Evolutionary conservation across 495 filamentous ascomycete genomes (phyloP), one percentile per base, ranked within the genome.

Genomic region (Aspergillus biplanus): DNA sequence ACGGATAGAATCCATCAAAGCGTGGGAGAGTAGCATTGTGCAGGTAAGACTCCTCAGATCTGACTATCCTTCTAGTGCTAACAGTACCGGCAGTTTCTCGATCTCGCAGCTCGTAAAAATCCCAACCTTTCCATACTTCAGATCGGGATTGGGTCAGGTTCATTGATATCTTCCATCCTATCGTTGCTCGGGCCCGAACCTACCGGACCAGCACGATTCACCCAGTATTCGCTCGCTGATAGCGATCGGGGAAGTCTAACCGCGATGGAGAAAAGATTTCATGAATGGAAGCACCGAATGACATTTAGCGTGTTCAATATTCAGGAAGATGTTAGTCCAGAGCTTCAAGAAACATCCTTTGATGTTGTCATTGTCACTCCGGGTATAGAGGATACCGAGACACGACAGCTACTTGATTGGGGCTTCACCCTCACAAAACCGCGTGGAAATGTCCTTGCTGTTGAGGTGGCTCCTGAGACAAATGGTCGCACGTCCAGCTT

Each of bases 111-210:
- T 7, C 44, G 16, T 15, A 48, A 48, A 48, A 48, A 48, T 48
- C 44, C 44, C 15, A 15, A 48, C 7, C 16, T 48, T 7, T 48
- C 44, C 11, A 15, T 48, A 15, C 44, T 48, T 15, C 44, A 48
- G 16, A n/a, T 48, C 44, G 44, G 44, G 5, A 48, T n/a, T 8
- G 44, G 44, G 16, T n/a, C 11, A 8, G 44, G 16, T 48, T n/a
- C 44, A 48, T 48, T 48, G 44, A 48, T 48, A 48, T 15, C 44
- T n/a, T 48, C n/a, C n/a, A n/a, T n/a, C n/a, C n/a, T n/a, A n/a
- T n/a, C n/a, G n/a, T n/a, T n/a, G n/a, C n/a, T n/a, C n/a, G n/a
- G n/a, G n/a, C n/a, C n/a, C n/a, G n/a, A n/a, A n/a, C n/a, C n/a
- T n/a, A n/a, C n/a, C n/a, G n/a, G n/a, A n/a, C n/a, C n/a, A n/a